phyloP scores from a whole-genome alignment of 345 rosid species.

The Raphanus sativus region DNA sequence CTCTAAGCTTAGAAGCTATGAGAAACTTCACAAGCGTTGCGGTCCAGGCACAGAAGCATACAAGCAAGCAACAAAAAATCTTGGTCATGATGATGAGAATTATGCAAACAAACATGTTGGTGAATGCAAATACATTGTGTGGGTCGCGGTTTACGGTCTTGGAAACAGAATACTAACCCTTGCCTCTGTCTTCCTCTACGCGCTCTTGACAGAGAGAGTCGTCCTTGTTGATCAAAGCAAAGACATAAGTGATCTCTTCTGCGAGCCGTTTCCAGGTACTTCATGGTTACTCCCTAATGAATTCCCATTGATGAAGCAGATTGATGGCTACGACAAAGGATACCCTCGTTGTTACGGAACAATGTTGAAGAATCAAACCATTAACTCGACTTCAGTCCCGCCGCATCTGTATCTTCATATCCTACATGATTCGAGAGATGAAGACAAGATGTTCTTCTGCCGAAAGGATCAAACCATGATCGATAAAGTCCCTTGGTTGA shows the following conservation, averaged over 20 bases:
- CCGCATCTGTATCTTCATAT: constrained; percentile 53
- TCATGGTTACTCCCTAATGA: constrained; percentile 41
- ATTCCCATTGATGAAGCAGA: constrained; percentile 33
- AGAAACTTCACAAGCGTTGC: constrained; percentile 41
- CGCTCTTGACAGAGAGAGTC: constrained; percentile 41
- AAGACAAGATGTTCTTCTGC: constrained; percentile 62
- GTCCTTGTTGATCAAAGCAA: constrained; percentile 38
- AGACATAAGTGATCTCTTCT: constrained; percentile 41
- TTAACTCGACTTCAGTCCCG: constrained; percentile 27
- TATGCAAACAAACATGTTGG: constrained; percentile 1
- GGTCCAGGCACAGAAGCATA: constrained; percentile 39
- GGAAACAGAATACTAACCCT: constrained; percentile 48
- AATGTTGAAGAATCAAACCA: constrained; percentile 20
- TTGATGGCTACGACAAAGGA: constrained; percentile 8
- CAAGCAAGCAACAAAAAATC: constrained; percentile 24
- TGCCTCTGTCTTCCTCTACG: constrained; percentile 47
- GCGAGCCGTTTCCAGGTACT: constrained; percentile 43
- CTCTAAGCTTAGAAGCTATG: constrained; percentile 42
- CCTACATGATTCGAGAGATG: constrained; percentile 49
- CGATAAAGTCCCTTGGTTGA: constrained; percentile 57
- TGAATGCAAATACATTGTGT: constrained; percentile 43
- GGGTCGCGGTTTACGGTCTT: constrained; percentile 36
- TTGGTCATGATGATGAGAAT: constrained; percentile 8
- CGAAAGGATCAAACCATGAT: constrained; percentile 48
- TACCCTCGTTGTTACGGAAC: constrained; percentile 25